Conservation (phyloP, 495 filamentous ascomycete genomes). For the Parathielavia appendiculata region DNA sequence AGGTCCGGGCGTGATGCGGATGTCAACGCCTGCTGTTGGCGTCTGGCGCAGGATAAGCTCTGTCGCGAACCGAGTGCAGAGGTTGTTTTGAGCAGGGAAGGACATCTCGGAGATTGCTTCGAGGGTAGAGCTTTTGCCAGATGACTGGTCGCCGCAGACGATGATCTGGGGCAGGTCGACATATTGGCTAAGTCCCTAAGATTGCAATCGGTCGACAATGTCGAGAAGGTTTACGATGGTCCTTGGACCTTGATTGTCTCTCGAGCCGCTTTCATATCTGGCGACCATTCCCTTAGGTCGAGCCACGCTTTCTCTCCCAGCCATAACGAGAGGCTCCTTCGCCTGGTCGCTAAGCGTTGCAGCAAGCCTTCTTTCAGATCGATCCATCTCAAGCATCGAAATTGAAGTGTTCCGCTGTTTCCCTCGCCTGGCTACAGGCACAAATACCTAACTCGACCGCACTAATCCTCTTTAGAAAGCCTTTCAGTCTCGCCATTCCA, state of each 20-base stretch:
- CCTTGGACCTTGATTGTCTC: slow-evolving; percentile 6
- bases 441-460: slow-evolving; percentile 20
- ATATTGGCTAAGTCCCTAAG: slow-evolving; percentile 7
- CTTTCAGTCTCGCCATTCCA: slow-evolving; percentile 36
- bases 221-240: slow-evolving; percentile 15
- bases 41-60: slow-evolving; percentile 51
- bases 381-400: slow-evolving; percentile 33
- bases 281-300: too few species aligned
- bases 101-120: slow-evolving; percentile 63
- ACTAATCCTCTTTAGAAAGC: slow-evolving; percentile 32
- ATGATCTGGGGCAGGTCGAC: slow-evolving; percentile 18
- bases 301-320: too few species aligned
- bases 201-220: slow-evolving; percentile 11
- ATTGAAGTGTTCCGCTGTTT: slow-evolving; percentile 25
- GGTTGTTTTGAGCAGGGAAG: slow-evolving; percentile 50
- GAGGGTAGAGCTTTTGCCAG: slow-evolving; percentile 63
- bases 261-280: too few species aligned
- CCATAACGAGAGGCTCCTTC: neutral
- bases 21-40: slow-evolving; percentile 33
- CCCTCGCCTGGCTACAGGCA: slow-evolving; percentile 12
- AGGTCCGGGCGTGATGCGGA: slow-evolving; percentile 8
- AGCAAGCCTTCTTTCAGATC: slow-evolving; percentile 31
- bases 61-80: slow-evolving; percentile 54
- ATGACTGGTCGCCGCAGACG: slow-evolving; percentile 47
- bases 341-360: slow-evolving; percentile 29